phyloP scores from a whole-genome alignment of 1,284 basidiomycete species.

The Agaricales sp. region DNA sequence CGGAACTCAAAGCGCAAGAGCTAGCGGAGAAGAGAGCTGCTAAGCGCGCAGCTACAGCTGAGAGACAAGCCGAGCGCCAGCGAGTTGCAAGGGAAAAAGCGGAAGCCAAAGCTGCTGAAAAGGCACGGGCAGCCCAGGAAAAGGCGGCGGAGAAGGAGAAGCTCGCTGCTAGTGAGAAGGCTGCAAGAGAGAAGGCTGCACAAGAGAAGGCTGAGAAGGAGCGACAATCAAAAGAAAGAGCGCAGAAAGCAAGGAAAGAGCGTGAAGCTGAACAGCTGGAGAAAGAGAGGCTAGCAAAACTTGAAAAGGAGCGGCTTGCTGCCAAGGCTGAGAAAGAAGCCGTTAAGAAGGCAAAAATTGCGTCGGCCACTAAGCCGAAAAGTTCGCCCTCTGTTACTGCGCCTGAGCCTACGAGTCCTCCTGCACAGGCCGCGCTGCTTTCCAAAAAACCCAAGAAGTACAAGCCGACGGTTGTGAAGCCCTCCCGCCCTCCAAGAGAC shows the following conservation, averaged over 20 bases:
- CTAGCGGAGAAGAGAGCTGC: constrained; percentile 46
- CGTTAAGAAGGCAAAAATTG: constrained; percentile 17
- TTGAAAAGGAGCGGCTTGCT: constrained; percentile 24
- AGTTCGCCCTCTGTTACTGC: constrained; percentile 14
- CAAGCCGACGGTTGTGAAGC: constrained; percentile 48
- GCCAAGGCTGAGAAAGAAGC: constrained; percentile 16
- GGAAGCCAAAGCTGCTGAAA: constrained; percentile 1
- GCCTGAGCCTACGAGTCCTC: constrained; percentile 21
- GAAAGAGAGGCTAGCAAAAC: constrained; percentile 28
- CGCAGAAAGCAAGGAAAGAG: constrained; percentile 19
- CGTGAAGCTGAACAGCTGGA: constrained; percentile 25
- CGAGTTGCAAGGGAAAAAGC: constrained; percentile 21
- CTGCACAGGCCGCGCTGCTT: constrained; percentile 54
- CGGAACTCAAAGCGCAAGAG: constrained; percentile 31
- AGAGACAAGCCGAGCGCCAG: constrained; percentile 48
- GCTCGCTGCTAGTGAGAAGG: constrained; percentile 38
- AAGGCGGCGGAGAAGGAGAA: constrained; percentile 45
- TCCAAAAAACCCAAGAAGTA: constrained; percentile 76
- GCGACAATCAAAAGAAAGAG: constrained; percentile 27
- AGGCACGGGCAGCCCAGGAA: constrained; percentile 24
- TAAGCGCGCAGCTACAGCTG: constrained; percentile 51
- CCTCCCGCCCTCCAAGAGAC: constrained; percentile 41
- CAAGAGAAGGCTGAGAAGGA: constrained; percentile 33
- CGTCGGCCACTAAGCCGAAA: constrained; percentile 15
- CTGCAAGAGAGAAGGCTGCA: constrained; percentile 32